Percentiles rank a stretch among this genome's conserved stretches.
These are phyloP conservation scores for Trichoderma aggressivum DNA, from an alignment of 2,329 filamentous ascomycete genomes.

Conservation along the genomic window DNA sequence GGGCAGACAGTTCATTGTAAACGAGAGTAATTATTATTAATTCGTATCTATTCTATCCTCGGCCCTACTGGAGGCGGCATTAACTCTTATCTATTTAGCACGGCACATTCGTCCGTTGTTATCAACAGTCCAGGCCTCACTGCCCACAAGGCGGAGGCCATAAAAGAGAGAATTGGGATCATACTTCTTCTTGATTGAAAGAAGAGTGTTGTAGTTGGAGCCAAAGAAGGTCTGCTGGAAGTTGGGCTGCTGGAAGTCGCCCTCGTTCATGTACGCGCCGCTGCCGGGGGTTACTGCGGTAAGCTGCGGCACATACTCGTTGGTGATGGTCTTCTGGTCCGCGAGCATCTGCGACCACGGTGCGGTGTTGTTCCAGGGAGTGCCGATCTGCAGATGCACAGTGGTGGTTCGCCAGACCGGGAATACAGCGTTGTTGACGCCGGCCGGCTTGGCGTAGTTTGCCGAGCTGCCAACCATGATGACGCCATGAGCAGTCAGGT, in stretches of 20 bases:
- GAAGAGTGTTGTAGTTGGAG: conserved; percentile 40
- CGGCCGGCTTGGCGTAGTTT: conserved; percentile 1
- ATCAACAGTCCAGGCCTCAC: conserved; percentile 44
- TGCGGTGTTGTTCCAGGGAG: conserved; percentile 27
- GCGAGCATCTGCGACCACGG: conserved; percentile 29
- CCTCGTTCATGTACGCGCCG: conserved; percentile 51
- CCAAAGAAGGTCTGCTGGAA: conserved; percentile 48
- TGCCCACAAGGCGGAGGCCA: conserved; percentile 48
- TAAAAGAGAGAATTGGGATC: conserved; percentile 48
- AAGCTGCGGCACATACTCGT: conserved; percentile 26
- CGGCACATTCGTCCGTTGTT: conserved; percentile 25
- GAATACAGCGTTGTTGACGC: conserved; percentile 35
- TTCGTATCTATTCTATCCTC: background rate
- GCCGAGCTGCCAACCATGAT: conserved; percentile 21
- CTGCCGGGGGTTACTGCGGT: conserved; percentile 34
- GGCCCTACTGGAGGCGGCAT: background rate
- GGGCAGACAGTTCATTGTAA: background rate
- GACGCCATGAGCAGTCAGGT: conserved; percentile 31
- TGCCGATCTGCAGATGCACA: conserved; percentile 29
- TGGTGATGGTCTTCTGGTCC: conserved; percentile 30
- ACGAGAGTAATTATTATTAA: background rate
- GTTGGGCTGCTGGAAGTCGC: conserved; percentile 45
- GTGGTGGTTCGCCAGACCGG: conserved; percentile 40
- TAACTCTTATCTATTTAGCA: background rate
- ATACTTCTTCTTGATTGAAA: conserved; percentile 46